Evolutionary conservation across 192 early-diverging fungal genomes (phyloP).

Genomic region (Oehlia diaphana): DNA sequence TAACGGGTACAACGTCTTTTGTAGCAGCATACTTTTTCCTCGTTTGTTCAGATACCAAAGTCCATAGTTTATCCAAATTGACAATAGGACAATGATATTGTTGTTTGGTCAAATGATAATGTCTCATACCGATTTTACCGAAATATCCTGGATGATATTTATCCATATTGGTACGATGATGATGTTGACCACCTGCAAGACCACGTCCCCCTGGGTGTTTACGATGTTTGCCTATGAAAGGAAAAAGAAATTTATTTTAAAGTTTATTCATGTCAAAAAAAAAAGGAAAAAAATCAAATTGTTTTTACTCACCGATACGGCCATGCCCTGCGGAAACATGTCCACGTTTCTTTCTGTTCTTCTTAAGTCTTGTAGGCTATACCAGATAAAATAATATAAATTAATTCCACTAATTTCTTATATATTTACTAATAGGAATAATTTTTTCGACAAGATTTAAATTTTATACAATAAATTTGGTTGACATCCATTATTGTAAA

Average conservation of each 20-base stretch:
- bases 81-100: slow-evolving; percentile 80
- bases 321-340: slow-evolving; percentile 99
- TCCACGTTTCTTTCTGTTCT: slow-evolving; percentile 96
- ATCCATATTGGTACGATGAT: slow-evolving; percentile 99
- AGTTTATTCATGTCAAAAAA: not conserved
- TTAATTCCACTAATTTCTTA: too few species aligned
- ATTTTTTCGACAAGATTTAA: too few species aligned
- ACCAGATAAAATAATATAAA: not conserved
- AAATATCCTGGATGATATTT: slow-evolving; percentile 99
- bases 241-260: not conserved
- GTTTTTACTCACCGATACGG: slow-evolving; percentile 79
- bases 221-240: slow-evolving; percentile 84
- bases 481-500: not conserved
- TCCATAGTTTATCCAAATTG: slow-evolving; percentile 96
- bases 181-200: slow-evolving; percentile 99
- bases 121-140: slow-evolving; percentile 99
- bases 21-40: slow-evolving; percentile 77
- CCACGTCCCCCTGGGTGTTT: slow-evolving; percentile 99
- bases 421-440: too few species aligned
- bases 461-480: too few species aligned
- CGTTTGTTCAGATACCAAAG: slow-evolving; percentile 84
- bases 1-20: slow-evolving; percentile 89
- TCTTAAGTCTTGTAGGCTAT: slow-evolving; percentile 79
- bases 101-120: slow-evolving; percentile 97
- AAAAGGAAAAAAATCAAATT: not conserved